Percentiles rank a stretch among this genome's conserved stretches.
Conservation (phyloP, 306 rosid genomes). For the Ammopiptanthus mongolicus region DNA sequence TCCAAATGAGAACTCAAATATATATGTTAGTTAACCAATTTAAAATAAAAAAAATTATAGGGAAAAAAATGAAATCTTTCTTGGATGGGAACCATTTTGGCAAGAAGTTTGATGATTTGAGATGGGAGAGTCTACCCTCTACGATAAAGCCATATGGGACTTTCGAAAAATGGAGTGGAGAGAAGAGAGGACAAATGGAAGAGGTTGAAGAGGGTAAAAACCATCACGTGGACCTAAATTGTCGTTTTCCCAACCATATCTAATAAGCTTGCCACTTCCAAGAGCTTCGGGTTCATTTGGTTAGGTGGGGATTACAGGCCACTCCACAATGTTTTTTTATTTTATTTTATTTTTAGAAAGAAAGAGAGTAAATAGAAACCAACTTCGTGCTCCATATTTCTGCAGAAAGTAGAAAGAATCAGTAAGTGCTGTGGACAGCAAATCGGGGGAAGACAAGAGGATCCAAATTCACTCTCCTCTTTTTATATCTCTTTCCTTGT, state of each 20-base stretch:
- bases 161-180: neutral
- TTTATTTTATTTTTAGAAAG: neutral
- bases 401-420: neutral
- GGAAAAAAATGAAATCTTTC: neutral
- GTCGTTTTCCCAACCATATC: conserved; percentile 38
- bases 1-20: too few species aligned
- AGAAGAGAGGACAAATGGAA: conserved; percentile 29
- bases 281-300: conserved; percentile 38
- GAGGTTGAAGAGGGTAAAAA: conserved; percentile 17
- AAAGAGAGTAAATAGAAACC: neutral
- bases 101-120: neutral
- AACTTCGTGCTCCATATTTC: neutral
- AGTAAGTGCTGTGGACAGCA: neutral
- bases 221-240: conserved; percentile 49
- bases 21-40: neutral
- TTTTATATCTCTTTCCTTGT: too few species aligned
- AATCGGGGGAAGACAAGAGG: neutral
- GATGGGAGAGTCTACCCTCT: neutral
- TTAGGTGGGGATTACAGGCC: conserved; percentile 30
- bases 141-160: neutral
- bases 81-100: neutral
- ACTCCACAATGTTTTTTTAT: conserved; percentile 9
- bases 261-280: conserved; percentile 29
- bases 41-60: neutral
- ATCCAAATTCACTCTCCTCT: too few species aligned